Evolutionary conservation across 257 asterid genomes (phyloP), one percentile per base, ranked within the genome.

Genomic region (Rehmannia glutinosa): DNA sequence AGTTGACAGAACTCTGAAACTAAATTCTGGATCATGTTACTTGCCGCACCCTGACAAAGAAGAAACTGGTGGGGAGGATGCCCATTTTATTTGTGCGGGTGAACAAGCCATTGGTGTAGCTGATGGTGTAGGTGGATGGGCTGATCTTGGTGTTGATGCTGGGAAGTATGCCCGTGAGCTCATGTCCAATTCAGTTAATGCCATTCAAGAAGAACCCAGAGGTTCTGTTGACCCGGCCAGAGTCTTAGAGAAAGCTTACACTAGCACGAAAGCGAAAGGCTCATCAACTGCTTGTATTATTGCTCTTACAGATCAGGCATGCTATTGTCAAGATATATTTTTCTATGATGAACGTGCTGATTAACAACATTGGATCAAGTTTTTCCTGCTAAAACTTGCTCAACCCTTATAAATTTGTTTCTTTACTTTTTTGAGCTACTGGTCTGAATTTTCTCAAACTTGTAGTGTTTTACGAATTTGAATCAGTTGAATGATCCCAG

Each of bases 51-150:
- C 96, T 16, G 97, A 88, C 64, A 91, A 91, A 86, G 96, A 91
- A 86, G 95, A 88, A 74, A 86, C 93, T n/a, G 95, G 97, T 52
- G 96, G 97, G 60, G 97, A 91, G 73, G 97, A 88, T 73, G 97
- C 97, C 54, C 97, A 88, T 74, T 91, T 91, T 70, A 86, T 91
- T 17, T 91, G 95, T 75, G 28, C 73, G 1, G 86, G 83, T 33
- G 82, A 82, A 60, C 89, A 82, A 46, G 91, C 88, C 60, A 83
- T 91, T 55, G 97, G 99, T 65, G 94, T 93, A 51, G 97, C 99
- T 64, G 99, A 93, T 82, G 99, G 96, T 54, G 99, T 93, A 3
- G 99, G 97, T 64, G 99, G 99, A 53, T 93, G 99, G 99, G 96
- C 96, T 16, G 96, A 90, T 80, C 69, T 80, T 57, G 99, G 99